Base-by-base conservation (phyloP, 805 yeast genomes). In the Barnettozyma vustinii region DNA sequence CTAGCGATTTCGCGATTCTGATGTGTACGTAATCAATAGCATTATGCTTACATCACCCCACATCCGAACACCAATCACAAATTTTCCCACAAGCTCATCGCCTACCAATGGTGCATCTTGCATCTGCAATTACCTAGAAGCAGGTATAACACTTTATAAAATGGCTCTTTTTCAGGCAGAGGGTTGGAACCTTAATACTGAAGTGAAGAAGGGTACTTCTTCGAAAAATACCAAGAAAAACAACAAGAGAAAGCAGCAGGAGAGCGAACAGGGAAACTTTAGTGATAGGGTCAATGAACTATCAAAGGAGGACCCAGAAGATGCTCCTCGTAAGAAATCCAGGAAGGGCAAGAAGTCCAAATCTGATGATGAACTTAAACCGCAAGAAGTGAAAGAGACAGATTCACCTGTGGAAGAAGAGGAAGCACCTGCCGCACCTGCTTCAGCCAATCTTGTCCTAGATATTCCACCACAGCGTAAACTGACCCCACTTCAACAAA, bases 401-500 rank as follows among this genome's bases (percentile, higher is more conserved):
- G 42, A 19, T 15, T 9, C 32, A 12, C 39, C 21, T 39, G 15
- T 37, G 12, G 12, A 15, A 19, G 23, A 23, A 30, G 50, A 37
- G 35, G 42, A 42, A 7, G 49, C 42, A 12, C 49, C 39, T 18
- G 54, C 25, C 25, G 25, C 47, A 45, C n/a, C 51, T 18, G 49
- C 50, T 48, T 13, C 18, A 52, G 36, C 4, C 39, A 41, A 48
- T 13, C 55, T 58, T 20, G 51, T 47, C 21, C 32, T 54, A 27
- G 60, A 59, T 23, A 40, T 59, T 16, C 52, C 62, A 40, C 48
- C 63, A 4, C 60, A 65, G n/a, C 60, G 66, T 35, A 79, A 81
- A 42, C 68, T 91, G 47, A 88, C 97, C 0, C 95, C 96, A 16
- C 69, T 91, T 54, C 99, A 94, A 67, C 87, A 86, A 60, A 94